phyloP scores from a whole-genome alignment of 2,329 filamentous ascomycete genomes.

The Hyphodiscus sp. region DNA sequence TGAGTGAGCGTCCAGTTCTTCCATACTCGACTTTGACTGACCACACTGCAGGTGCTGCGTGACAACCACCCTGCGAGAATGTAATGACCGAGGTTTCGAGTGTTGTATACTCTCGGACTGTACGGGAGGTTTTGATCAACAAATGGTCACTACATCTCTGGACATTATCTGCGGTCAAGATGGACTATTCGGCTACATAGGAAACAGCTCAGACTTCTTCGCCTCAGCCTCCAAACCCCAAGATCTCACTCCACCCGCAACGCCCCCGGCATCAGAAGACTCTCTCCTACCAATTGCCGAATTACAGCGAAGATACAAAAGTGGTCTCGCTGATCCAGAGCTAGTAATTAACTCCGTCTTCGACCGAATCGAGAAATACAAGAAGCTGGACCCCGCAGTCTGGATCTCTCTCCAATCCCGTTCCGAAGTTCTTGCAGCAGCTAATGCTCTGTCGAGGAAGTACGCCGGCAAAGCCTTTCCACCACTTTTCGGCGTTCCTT shows the following conservation, averaged over 20 bases:
- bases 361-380: slow-evolving; percentile 42
- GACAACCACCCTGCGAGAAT: slow-evolving; percentile 48
- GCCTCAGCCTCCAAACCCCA: slow-evolving; percentile 19
- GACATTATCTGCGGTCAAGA: slow-evolving; percentile 45
- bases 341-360: slow-evolving; percentile 39
- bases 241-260: slow-evolving; percentile 19
- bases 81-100: slow-evolving; percentile 54
- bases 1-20: slow-evolving; percentile 31
- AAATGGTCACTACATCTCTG: slow-evolving; percentile 40
- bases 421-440: slow-evolving; percentile 35
- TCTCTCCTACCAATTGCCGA: slow-evolving; percentile 30
- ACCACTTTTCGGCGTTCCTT: slow-evolving; percentile 49
- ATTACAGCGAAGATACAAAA: slow-evolving; percentile 38
- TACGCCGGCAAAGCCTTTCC: slow-evolving; percentile 39
- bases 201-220: slow-evolving; percentile 35
- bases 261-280: slow-evolving; percentile 18
- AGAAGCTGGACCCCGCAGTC: slow-evolving; percentile 40
- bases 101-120: slow-evolving; percentile 46
- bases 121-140: slow-evolving; percentile 41
- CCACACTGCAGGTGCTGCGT: slow-evolving; percentile 41
- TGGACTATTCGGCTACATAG: slow-evolving; percentile 45
- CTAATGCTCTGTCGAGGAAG: slow-evolving; percentile 34
- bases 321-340: slow-evolving; percentile 35
- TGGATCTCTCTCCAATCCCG: slow-evolving; percentile 42
- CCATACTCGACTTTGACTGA: slow-evolving; percentile 3